Percentiles rank a stretch among this genome's conserved stretches.
These are phyloP conservation scores for Fusarium sp. DNA, from an alignment of 2,329 filamentous ascomycete genomes.

Conservation along the genomic window DNA sequence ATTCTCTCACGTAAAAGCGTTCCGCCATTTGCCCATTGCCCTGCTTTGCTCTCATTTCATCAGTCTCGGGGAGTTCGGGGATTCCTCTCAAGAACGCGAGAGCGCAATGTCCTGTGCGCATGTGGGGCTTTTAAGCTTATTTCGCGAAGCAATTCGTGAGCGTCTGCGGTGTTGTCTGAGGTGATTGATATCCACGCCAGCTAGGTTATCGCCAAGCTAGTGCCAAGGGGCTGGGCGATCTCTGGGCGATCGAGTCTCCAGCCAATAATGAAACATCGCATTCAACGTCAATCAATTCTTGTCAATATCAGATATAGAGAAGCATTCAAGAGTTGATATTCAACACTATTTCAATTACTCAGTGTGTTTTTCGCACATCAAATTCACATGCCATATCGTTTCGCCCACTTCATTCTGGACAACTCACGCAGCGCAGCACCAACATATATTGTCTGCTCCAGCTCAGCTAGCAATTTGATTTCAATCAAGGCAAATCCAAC, in stretches of 20 bases:
- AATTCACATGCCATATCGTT: background rate
- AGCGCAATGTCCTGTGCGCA: background rate
- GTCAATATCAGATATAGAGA: accelerated
- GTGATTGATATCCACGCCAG: slow-evolving; percentile 14
- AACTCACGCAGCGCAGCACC: background rate
- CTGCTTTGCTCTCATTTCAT: background rate
- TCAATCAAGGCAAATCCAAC: background rate
- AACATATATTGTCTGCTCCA: background rate
- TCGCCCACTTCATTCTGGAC: background rate
- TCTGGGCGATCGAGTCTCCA: slow-evolving; percentile 25
- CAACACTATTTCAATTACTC: background rate
- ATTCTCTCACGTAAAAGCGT: background rate
- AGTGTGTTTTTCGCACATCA: background rate
- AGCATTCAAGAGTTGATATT: background rate
- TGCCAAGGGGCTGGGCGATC: slow-evolving; percentile 39
- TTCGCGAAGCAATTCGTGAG: slow-evolving; percentile 5
- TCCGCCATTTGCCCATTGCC: background rate
- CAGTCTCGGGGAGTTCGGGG: slow-evolving; percentile 33
- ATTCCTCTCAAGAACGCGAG: background rate
- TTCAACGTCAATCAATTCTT: slow-evolving; percentile 3
- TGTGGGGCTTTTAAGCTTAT: slow-evolving; percentile 41
- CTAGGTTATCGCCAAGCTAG: slow-evolving; percentile 34
- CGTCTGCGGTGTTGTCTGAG: background rate
- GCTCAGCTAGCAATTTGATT: background rate
- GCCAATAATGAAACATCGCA: slow-evolving; percentile 15